These are phyloP conservation scores for Phytophthora multivora DNA, from an alignment of 352 stramenopile species.

Conservation along the genomic window DNA sequence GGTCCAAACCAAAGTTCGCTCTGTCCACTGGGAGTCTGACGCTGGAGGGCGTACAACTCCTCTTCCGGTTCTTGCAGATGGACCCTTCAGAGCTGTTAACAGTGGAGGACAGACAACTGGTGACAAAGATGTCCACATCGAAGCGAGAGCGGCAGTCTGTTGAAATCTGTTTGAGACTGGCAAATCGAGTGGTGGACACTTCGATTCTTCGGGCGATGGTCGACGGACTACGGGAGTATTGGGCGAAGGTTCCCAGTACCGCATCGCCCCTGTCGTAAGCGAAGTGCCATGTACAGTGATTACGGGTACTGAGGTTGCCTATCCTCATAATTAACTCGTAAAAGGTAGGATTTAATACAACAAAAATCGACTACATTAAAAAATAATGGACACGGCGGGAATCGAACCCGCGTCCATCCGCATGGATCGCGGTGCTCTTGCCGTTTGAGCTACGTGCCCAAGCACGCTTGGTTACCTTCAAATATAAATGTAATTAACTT, in stretches of 20 bases:
- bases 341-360: too few relatives aligned
- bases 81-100: constrained; percentile 3
- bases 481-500: too few relatives aligned
- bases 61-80: constrained; percentile 27
- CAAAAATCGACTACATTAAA: too few relatives aligned
- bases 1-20: constrained; percentile 4
- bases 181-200: constrained; percentile 18
- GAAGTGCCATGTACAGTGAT: too few relatives aligned
- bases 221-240: constrained; percentile 5
- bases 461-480: too few relatives aligned
- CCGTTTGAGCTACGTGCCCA: too few relatives aligned
- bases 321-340: too few relatives aligned
- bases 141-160: constrained; percentile 1
- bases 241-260: not conserved
- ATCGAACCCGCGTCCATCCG: too few relatives aligned
- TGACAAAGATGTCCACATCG: not conserved
- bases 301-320: too few relatives aligned
- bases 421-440: too few relatives aligned
- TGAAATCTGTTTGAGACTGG: constrained; percentile 23
- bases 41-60: constrained; percentile 21
- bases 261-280: too few relatives aligned
- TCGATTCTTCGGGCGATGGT: constrained; percentile 21
- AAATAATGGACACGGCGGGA: not conserved
- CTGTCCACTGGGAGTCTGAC: constrained; percentile 19
- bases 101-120: constrained; percentile 10